Conservation (phyloP, 2,329 filamentous ascomycete species). For the Aspergillus quadricinctus region DNA sequence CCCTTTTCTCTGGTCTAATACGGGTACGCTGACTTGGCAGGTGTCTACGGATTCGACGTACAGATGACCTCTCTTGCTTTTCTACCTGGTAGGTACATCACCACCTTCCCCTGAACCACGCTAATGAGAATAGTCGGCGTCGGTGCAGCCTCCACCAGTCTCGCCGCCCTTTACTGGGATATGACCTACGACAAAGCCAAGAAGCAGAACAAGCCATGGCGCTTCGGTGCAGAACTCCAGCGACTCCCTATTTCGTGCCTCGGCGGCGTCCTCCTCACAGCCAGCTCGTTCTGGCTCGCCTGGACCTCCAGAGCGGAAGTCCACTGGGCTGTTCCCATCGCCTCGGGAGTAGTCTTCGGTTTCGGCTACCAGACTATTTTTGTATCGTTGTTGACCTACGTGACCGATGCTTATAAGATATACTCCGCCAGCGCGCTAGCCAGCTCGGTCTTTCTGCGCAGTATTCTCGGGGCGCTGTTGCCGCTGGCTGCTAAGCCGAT, state of each 20-base stretch:
- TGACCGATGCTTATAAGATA: conserved; percentile 64
- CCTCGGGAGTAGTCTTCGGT: conserved; percentile 60
- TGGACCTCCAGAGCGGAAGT: conserved; percentile 51
- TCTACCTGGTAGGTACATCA: conserved; percentile 49
- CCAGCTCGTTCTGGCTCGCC: conserved; percentile 52
- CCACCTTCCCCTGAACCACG: not conserved
- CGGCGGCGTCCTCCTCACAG: conserved; percentile 61
- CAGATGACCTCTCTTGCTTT: conserved; percentile 65
- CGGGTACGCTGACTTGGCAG: conserved; percentile 14
- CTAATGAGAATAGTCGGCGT: conserved; percentile 47
- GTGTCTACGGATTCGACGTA: conserved; percentile 59
- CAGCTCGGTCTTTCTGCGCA: conserved; percentile 48
- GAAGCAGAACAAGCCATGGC: conserved; percentile 51
- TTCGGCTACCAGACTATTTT: conserved; percentile 60
- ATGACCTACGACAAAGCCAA: conserved; percentile 52
- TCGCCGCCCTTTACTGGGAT: conserved; percentile 65
- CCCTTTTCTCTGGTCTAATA: not conserved
- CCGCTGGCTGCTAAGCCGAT: conserved; percentile 47
- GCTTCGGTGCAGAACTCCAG: conserved; percentile 53
- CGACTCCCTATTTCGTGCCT: conserved; percentile 68
- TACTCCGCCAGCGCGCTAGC: conserved; percentile 58
- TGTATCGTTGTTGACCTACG: conserved; percentile 60
- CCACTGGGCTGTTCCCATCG: conserved; percentile 53
- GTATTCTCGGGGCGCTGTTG: conserved; percentile 51
- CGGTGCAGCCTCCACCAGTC: conserved; percentile 56